A percentile compares a stretch with the other conserved stretches of the same genome.
These are phyloP conservation scores for Crithidia acanthocephali DNA, from an alignment of 208 protist species.

Conservation along the genomic window DNA sequence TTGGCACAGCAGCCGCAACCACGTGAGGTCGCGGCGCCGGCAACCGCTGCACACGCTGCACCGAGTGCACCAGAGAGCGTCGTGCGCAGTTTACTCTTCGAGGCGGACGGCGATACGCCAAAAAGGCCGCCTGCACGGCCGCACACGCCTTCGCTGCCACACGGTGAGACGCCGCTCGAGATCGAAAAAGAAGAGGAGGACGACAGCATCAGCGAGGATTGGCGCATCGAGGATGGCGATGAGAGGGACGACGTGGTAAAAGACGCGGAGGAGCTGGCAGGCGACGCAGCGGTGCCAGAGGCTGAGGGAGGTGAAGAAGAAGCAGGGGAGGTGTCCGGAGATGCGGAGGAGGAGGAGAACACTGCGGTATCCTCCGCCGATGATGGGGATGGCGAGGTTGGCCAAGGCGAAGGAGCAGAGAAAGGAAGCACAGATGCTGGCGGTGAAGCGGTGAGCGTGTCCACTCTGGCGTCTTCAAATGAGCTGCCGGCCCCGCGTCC, in stretches of 20 bases:
- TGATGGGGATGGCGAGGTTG: too few species aligned
- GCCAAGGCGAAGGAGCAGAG: too few species aligned
- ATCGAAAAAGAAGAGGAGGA: background rate
- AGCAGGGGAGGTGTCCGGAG: background rate
- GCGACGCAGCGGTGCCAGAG: too few species aligned
- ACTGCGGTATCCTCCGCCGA: background rate
- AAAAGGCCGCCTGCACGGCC: background rate
- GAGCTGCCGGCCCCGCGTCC: background rate
- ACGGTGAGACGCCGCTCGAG: background rate
- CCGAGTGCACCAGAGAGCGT: slow-evolving; percentile 9
- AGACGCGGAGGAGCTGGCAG: background rate
- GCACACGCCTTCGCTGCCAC: background rate
- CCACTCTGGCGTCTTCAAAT: background rate
- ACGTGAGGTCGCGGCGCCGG: background rate
- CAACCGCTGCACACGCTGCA: background rate
- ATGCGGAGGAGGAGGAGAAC: background rate
- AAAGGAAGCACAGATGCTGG: background rate
- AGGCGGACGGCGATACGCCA: background rate
- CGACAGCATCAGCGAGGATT: too few species aligned
- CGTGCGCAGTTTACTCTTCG: slow-evolving; percentile 21
- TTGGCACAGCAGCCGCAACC: background rate
- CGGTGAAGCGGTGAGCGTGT: background rate
- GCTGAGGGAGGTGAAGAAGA: background rate
- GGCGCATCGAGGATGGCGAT: background rate
- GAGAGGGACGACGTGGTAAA: background rate